A percentile compares a stretch with the other conserved stretches of the same genome.
Evolutionary conservation across 2,329 filamentous ascomycete genomes (phyloP).

Genomic region (Talaromyces sp.): DNA sequence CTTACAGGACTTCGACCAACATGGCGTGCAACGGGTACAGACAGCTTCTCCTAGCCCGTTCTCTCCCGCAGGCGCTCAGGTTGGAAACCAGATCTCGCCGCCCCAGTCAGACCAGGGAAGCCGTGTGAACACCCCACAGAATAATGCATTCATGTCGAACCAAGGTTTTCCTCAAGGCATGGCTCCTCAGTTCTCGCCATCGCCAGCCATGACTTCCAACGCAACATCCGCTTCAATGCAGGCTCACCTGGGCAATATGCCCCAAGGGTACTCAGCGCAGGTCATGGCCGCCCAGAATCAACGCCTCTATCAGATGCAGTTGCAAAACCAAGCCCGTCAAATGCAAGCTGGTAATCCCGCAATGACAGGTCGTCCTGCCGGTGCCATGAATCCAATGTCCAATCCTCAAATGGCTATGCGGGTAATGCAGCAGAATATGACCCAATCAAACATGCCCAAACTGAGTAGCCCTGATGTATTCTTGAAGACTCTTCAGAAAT

Average conservation of each 20-base stretch:
- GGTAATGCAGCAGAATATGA: constrained; percentile 41
- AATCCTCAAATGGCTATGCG: constrained; percentile 46
- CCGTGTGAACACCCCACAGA: constrained; percentile 64
- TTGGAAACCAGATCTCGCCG: constrained; percentile 67
- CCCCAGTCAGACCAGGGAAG: constrained; percentile 69
- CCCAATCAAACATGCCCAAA: constrained; percentile 37
- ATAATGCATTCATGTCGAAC: constrained; percentile 60
- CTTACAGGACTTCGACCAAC: constrained; percentile 65
- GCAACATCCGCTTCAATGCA: constrained; percentile 39
- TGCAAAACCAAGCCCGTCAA: constrained; percentile 71
- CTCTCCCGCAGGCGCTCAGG: constrained; percentile 69
- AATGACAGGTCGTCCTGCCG: constrained; percentile 29
- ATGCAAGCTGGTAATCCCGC: constrained; percentile 40
- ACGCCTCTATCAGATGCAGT: constrained; percentile 71
- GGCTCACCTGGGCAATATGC: constrained; percentile 47
- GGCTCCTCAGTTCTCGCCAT: constrained; percentile 38
- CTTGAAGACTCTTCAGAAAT: constrained; percentile 68
- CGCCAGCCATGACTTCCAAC: constrained; percentile 34
- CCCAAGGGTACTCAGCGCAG: constrained; percentile 49
- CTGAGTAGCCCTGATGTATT: constrained; percentile 58
- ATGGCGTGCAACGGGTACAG: constrained; percentile 73
- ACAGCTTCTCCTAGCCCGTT: constrained; percentile 92
- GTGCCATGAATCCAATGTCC: constrained; percentile 30
- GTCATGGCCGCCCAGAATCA: constrained; percentile 67
- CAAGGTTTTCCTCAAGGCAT: constrained; percentile 36